These are phyloP conservation scores for Eleusine coracana DNA, from an alignment of 176 grass and related monocot species.

Conservation along the genomic window DNA sequence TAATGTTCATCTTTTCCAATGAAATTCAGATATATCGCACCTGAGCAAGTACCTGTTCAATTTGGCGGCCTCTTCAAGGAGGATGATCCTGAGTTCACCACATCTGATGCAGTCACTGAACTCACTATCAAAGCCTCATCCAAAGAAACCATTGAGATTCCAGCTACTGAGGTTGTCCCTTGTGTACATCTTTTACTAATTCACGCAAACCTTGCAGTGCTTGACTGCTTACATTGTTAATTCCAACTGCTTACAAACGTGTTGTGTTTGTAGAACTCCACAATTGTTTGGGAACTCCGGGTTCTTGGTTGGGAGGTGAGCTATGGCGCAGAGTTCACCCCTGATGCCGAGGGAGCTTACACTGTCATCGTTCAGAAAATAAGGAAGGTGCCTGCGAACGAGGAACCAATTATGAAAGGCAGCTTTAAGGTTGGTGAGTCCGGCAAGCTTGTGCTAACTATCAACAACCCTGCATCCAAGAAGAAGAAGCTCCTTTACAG, in stretches of 20 bases:
- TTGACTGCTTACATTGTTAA: neutral
- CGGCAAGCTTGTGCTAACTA: constrained; percentile 66
- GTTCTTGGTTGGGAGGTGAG: constrained; percentile 84
- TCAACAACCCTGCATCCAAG: constrained; percentile 86
- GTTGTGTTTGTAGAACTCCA: constrained; percentile 52
- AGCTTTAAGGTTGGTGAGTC: constrained; percentile 76
- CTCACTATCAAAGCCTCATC: constrained; percentile 73
- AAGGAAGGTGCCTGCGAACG: constrained; percentile 68
- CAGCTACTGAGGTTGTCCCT: constrained; percentile 58
- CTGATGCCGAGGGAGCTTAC: constrained; percentile 71
- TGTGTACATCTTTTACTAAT: neutral
- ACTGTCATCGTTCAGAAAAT: constrained; percentile 94
- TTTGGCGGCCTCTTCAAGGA: constrained; percentile 87
- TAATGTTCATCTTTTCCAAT: neutral
- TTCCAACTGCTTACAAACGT: neutral
- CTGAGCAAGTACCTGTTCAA: constrained; percentile 89
- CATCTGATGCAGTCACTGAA: constrained; percentile 63
- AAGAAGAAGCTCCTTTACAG: constrained; percentile 97
- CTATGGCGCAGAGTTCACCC: constrained; percentile 81
- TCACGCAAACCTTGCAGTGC: neutral
- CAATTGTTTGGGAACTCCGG: constrained; percentile 84
- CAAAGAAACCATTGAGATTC: constrained; percentile 75
- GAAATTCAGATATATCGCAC: constrained; percentile 75
- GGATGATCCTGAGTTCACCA: constrained; percentile 80
- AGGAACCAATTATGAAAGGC: constrained; percentile 82